Conservation (phyloP, 1,284 basidiomycete species). For the Anthracocystis setariae region DNA sequence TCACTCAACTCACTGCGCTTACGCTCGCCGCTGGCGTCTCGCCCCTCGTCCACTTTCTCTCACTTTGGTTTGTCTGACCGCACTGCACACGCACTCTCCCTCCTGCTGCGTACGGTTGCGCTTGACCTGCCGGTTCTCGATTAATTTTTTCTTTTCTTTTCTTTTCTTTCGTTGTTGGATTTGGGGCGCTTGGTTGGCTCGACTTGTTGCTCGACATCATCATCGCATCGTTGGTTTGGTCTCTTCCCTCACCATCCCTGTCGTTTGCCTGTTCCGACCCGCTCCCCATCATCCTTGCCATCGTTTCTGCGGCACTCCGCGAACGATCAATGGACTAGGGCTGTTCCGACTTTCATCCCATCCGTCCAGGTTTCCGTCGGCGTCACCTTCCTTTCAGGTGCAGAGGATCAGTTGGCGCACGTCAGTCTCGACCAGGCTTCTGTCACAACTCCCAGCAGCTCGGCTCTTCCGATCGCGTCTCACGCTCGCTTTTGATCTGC, state of each 20-base stretch:
- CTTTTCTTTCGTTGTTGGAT: too few species aligned
- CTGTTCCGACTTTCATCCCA: neutral
- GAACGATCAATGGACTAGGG: constrained; percentile 5
- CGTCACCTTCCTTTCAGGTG: neutral
- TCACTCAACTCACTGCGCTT: neutral
- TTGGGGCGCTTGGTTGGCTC: neutral
- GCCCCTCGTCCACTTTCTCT: neutral
- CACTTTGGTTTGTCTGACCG: too few species aligned
- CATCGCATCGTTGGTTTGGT: neutral
- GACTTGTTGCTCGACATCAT: neutral
- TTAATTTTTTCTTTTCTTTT: too few species aligned
- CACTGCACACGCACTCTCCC: neutral
- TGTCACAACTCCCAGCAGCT: neutral
- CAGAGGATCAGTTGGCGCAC: neutral
- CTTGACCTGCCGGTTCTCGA: neutral
- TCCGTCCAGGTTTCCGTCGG: neutral
- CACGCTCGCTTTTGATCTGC: neutral
- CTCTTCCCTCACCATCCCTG: neutral
- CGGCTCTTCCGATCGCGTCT: too few species aligned
- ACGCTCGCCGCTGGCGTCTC: neutral
- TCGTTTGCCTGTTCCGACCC: neutral
- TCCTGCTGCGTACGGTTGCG: neutral
- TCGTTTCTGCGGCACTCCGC: constrained; percentile 7
- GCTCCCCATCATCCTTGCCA: neutral
- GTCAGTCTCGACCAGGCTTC: neutral